Conservation (phyloP, 2,329 filamentous ascomycete species). For the Elsinoe ampelina region DNA sequence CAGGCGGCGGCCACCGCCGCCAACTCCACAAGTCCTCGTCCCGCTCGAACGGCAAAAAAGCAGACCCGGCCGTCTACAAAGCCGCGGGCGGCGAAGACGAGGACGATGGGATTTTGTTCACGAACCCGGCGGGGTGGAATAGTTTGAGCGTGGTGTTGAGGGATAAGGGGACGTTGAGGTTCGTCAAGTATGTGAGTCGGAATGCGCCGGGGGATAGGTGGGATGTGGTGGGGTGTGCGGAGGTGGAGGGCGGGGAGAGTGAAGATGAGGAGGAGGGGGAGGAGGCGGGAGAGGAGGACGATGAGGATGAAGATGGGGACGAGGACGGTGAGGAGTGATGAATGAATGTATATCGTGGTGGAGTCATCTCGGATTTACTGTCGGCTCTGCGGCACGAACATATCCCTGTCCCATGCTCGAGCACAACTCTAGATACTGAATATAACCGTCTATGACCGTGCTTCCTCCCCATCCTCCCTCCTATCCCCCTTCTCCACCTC, state of each 20-base stretch:
- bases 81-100: constrained; percentile 53
- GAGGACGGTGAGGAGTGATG: not conserved
- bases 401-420: no score
- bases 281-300: constrained; percentile 41
- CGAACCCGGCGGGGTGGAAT: constrained; percentile 70
- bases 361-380: no score
- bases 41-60: constrained; percentile 20
- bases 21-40: constrained; percentile 24
- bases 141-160: constrained; percentile 81
- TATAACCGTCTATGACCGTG: not conserved
- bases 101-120: constrained; percentile 65
- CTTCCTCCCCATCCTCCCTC: not conserved
- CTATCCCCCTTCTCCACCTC: constrained; percentile 15
- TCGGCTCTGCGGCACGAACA: no score
- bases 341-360: no score
- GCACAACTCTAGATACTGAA: no score
- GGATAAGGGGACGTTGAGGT: constrained; percentile 76
- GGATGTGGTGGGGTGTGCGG: constrained; percentile 76
- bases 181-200: constrained; percentile 90
- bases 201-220: constrained; percentile 80
- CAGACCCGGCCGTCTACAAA: constrained; percentile 81
- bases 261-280: constrained; percentile 40
- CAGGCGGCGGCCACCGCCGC: constrained; percentile 40
- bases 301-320: constrained; percentile 15
- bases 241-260: constrained; percentile 44